Evolutionary conservation across 2,329 filamentous ascomycete genomes (phyloP), one percentile per base, ranked within the genome.

Genomic region (Lomentospora prolificans): DNA sequence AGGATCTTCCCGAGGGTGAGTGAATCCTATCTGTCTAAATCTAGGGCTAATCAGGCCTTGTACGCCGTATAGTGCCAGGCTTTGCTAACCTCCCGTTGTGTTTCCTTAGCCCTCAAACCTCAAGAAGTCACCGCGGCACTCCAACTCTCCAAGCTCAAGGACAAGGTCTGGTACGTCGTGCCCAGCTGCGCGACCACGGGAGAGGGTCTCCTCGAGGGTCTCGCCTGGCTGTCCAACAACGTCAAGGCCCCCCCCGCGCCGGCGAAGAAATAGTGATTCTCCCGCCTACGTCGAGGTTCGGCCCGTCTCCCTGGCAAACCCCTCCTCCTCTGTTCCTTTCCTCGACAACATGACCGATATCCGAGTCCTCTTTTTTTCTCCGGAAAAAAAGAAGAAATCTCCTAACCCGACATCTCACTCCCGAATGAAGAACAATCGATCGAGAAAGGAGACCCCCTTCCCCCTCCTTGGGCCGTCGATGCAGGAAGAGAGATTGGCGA

Each of bases 121-220:
- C 80, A 87, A 67, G 87, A 91, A 71, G 83, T 94, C 59, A 91
- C 86, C 62, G 85, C 90, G 61, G 81, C 82, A 52, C 82, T 94
- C 51, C 80, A 90, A 69, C 80, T 92, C 60, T 81, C 78, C 63
- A 86, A 87, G 67, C 77, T 92, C 63, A 90, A 87, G 73, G 87
- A 91, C 68, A 89, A 87, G 76, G 80, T 89, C 67, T 92, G 87
- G 87, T 90, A 87, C 69, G 88, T 92, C 59, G 86, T 89, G 65
- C 88, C 89, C 53, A 90, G 86, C 71, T 89, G 87, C 67, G 89
- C 89, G 55, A 91, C 86, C 28, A 87, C 86, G 17, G 88, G 88
- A 58, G 88, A 90, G 67, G 88, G 89, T 64, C 78, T 94, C 58
- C 80, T 90, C 62, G 88, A 92, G 72, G 89, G 89, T 62, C 74